A percentile compares a stretch with the other conserved stretches of the same genome.
Conservation (phyloP, 108 stramenopile species). For the Skeletonema menzelii region DNA sequence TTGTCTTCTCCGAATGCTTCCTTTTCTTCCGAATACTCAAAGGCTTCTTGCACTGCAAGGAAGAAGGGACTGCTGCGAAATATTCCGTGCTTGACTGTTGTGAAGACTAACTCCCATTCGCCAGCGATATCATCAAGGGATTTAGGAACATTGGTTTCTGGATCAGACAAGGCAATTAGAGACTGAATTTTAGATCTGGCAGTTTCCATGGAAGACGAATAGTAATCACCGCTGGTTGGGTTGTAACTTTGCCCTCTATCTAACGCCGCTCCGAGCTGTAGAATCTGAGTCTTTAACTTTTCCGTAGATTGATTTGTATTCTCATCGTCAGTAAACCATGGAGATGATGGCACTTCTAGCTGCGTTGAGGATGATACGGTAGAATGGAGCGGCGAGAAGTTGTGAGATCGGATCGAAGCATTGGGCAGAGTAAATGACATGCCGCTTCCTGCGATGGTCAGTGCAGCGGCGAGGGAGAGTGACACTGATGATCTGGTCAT, state of each 20-base stretch:
- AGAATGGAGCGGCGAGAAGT: neutral
- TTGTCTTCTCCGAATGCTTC: constrained; percentile 80
- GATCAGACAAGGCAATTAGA: constrained; percentile 52
- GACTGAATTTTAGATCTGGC: constrained; percentile 62
- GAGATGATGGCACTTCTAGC: constrained; percentile 5
- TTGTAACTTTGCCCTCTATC: constrained; percentile 91
- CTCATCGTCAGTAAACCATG: constrained; percentile 38
- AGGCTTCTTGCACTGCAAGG: constrained; percentile 85
- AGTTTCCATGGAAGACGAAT: constrained; percentile 64
- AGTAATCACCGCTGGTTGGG: constrained; percentile 83
- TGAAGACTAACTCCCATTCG: constrained; percentile 87
- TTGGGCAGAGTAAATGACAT: neutral
- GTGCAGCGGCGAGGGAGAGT: neutral
- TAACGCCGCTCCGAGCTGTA: constrained; percentile 84
- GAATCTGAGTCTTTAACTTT: constrained; percentile 68
- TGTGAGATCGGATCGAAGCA: neutral
- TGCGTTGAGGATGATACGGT: neutral
- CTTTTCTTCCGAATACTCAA: constrained; percentile 68
- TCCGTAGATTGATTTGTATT: constrained; percentile 21
- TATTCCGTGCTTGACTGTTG: constrained; percentile 85
- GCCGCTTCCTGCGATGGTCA: neutral
- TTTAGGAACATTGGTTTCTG: constrained; percentile 48
- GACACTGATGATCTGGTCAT: neutral
- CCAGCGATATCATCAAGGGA: constrained; percentile 63
- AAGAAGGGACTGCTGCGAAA: constrained; percentile 88